A percentile compares a stretch with the other conserved stretches of the same genome.
Conservation (phyloP, 257 asterid species). For the Fraxinus pennsylvanica region DNA sequence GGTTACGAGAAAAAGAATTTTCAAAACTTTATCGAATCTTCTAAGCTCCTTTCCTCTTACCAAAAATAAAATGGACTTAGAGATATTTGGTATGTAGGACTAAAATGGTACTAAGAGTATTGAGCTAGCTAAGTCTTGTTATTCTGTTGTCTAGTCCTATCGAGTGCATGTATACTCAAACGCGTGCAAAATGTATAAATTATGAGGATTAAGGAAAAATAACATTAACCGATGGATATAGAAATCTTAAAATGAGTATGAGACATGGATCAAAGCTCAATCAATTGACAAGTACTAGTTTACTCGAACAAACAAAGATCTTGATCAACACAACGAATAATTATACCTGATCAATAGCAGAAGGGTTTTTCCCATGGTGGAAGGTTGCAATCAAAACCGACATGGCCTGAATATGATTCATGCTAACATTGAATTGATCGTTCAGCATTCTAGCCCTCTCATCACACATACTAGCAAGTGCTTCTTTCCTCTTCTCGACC, state of each 20-base stretch:
- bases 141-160: no score
- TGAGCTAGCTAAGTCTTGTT: no score
- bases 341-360: conserved; percentile 93
- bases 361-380: conserved; percentile 79
- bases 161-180: no score
- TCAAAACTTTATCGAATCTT: background rate
- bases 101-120: no score
- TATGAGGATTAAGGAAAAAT: background rate
- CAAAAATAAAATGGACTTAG: background rate
- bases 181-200: background rate
- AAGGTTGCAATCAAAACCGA: conserved; percentile 87
- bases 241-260: background rate
- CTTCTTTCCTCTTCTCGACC: conserved; percentile 76
- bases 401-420: conserved; percentile 84
- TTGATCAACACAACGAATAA: background rate
- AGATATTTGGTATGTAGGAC: no score
- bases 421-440: conserved; percentile 61
- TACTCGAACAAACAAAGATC: background rate
- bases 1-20: no score
- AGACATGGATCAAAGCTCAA: background rate
- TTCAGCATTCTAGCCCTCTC: conserved; percentile 97
- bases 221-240: background rate
- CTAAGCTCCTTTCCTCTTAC: conserved; percentile 1
- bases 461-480: conserved; percentile 89
- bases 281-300: background rate